Evolutionary conservation across 306 rosid species (phyloP).

Genomic region (Albizia julibrissin): DNA sequence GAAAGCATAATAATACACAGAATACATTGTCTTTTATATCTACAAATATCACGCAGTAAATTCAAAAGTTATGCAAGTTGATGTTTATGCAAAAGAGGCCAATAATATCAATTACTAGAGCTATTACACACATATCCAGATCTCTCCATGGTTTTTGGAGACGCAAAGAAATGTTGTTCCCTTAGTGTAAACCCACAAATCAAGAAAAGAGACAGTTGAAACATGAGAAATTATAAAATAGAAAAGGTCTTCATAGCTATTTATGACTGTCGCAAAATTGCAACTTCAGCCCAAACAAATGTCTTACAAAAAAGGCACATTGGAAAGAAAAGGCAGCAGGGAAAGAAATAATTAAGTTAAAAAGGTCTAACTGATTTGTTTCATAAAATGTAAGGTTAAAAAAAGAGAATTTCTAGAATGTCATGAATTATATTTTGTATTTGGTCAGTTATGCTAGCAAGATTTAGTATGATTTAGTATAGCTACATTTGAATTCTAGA

Average conservation of each 20-base stretch:
- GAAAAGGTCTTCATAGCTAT: not conserved
- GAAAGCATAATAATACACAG: no score
- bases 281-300: no score
- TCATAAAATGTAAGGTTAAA: not conserved
- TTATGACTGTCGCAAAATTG: no score
- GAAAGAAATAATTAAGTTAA: not conserved
- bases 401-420: not conserved
- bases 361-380: not conserved
- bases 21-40: no score
- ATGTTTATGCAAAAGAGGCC: not conserved
- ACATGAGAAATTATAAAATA: not conserved
- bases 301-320: no score
- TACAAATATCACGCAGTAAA: not conserved
- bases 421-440: not conserved
- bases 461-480: not conserved
- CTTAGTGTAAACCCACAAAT: not conserved
- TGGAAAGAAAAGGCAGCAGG: no score
- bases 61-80: not conserved
- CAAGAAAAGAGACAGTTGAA: not conserved
- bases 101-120: not conserved
- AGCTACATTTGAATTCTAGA: not conserved
- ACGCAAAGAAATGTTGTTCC: not conserved
- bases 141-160: slow-evolving; percentile 33
- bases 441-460: not conserved
- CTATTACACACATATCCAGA: no score